Evolutionary conservation across 441 rosid species (phyloP).

Genomic region (Melastoma candidum): DNA sequence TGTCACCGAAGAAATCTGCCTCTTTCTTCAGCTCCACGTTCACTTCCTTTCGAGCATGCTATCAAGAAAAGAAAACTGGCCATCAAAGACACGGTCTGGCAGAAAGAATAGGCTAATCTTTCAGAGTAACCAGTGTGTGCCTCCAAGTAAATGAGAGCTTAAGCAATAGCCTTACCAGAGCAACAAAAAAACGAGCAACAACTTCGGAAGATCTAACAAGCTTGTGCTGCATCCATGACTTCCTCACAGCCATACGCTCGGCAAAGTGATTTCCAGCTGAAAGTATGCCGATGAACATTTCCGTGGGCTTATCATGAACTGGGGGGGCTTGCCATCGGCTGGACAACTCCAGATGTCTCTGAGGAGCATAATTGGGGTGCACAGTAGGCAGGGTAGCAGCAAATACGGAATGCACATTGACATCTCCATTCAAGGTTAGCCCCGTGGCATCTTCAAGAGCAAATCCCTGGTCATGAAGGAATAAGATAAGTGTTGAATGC

Average conservation of each 20-base stretch:
- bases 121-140: too few relatives aligned
- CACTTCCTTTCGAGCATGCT: constrained; percentile 80
- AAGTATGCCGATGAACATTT: constrained; percentile 77
- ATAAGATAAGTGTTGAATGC: too few relatives aligned
- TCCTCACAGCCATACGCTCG: constrained; percentile 97
- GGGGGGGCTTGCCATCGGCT: constrained; percentile 73
- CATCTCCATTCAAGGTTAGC: constrained; percentile 58
- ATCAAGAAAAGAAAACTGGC: constrained; percentile 13
- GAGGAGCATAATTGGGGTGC: constrained; percentile 75
- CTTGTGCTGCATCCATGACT: constrained; percentile 91
- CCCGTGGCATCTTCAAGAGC: constrained; percentile 97
- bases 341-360: constrained; percentile 67
- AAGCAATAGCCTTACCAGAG: constrained; percentile 37
- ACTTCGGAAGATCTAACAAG: constrained; percentile 69
- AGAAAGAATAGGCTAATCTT: too few relatives aligned
- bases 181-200: constrained; percentile 89
- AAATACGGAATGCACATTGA: constrained; percentile 68
- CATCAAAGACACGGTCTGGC: too few relatives aligned
- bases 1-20: constrained; percentile 84
- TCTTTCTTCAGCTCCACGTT: constrained; percentile 75
- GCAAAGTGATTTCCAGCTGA: constrained; percentile 95
- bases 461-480: constrained; percentile 48
- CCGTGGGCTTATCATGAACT: constrained; percentile 46
- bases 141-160: too few relatives aligned
- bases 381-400: constrained; percentile 77